Conservation (phyloP, 345 rosid genomes). For the Turritis glabra region DNA sequence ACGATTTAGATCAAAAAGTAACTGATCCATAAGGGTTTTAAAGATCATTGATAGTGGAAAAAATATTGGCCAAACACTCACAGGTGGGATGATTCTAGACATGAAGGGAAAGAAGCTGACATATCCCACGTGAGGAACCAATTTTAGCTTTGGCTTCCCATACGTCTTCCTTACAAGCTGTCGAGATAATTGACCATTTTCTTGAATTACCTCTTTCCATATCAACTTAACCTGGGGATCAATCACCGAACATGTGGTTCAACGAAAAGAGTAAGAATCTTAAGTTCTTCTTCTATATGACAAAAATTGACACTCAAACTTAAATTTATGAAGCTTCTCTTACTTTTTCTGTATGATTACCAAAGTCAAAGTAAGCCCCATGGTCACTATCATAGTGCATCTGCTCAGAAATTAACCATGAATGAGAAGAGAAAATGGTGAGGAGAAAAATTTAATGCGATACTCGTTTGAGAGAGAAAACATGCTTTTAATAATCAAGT, state of each 20-base stretch:
- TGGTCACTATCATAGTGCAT: conserved; percentile 74
- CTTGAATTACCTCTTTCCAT: conserved; percentile 66
- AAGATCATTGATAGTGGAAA: background rate
- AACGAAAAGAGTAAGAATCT: conserved; percentile 6
- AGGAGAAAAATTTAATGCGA: background rate
- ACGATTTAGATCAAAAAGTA: background rate
- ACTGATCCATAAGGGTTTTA: background rate
- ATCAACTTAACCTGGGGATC: conserved; percentile 68
- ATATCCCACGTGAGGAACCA: conserved; percentile 90
- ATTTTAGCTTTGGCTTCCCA: conserved; percentile 61
- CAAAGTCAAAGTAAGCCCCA: conserved; percentile 91
- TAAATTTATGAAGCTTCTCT: conserved; percentile 9
- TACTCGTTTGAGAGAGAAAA: background rate
- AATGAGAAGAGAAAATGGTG: background rate
- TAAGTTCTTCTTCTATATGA: background rate
- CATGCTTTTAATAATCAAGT: background rate
- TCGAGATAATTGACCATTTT: conserved; percentile 53
- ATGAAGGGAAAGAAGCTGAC: conserved; percentile 97
- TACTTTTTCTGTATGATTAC: conserved; percentile 98
- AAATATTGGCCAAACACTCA: conserved; percentile 46
- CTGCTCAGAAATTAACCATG: conserved; percentile 43
- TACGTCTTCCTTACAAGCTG: conserved; percentile 78
- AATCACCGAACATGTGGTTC: background rate
- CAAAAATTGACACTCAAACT: background rate
- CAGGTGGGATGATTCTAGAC: conserved; percentile 78